phyloP scores from a whole-genome alignment of 75 land plant species.

The Pinus taeda region DNA sequence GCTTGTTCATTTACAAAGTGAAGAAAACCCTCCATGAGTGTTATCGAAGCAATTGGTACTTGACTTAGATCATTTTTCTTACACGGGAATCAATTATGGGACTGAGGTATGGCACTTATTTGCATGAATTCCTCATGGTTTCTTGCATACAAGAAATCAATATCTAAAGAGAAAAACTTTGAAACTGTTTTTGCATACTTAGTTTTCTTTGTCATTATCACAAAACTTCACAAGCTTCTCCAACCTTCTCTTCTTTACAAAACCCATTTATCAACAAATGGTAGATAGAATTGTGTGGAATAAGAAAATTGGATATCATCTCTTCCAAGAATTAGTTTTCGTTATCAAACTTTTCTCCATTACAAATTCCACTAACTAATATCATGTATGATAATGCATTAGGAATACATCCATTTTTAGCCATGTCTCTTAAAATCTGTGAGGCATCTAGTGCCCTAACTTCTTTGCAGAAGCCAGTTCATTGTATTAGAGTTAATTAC shows the following conservation, averaged over 20 bases:
- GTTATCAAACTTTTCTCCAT: slow-evolving; percentile 34
- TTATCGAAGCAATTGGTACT: too few relatives aligned
- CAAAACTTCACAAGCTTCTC: slow-evolving; percentile 39
- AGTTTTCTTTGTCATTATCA: slow-evolving; percentile 15
- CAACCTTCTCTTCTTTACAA: slow-evolving; percentile 37
- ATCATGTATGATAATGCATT: slow-evolving; percentile 58
- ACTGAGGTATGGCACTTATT: too few relatives aligned
- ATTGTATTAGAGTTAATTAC: slow-evolving; percentile 64
- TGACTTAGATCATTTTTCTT: too few relatives aligned
- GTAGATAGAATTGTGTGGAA: slow-evolving; percentile 43
- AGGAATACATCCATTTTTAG: slow-evolving; percentile 46
- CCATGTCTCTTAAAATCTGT: slow-evolving; percentile 60
- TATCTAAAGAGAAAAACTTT: too few relatives aligned
- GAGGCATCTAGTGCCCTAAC: slow-evolving; percentile 49
- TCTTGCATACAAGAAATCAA: too few relatives aligned
- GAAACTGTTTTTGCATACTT: too few relatives aligned
- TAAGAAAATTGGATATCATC: slow-evolving; percentile 51
- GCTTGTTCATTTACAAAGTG: too few relatives aligned
- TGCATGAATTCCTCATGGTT: too few relatives aligned
- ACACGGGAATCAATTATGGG: too few relatives aligned
- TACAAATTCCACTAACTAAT: slow-evolving; percentile 49
- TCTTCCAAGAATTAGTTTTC: slow-evolving; percentile 8
- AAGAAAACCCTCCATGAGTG: too few relatives aligned
- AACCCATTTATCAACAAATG: slow-evolving; percentile 19
- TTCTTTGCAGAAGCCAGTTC: slow-evolving; percentile 57